Base-by-base conservation (phyloP, 768 basidiomycete genomes). In the Hypholoma sublateritium region DNA sequence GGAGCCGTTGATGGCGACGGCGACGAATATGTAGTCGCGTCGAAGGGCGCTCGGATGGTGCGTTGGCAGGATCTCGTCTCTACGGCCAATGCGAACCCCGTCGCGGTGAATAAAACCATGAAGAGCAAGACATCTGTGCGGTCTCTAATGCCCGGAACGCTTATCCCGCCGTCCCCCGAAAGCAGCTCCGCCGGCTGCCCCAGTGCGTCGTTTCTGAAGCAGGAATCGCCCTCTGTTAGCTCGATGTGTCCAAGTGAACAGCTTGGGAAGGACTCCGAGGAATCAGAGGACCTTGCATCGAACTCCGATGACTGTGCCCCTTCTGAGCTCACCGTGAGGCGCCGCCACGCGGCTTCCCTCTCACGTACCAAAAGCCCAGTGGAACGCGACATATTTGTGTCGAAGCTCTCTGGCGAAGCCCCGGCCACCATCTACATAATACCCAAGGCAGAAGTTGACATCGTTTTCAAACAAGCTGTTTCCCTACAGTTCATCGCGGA, bases 81-180 rank as follows among this genome's bases (percentile, higher is more conserved):
- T 36, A 41, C 19, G 2, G 28, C 16, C 9, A 24, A 55, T 14
- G 64, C 69, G 13, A 65, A 19, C 16, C 12, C 57, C n/a, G 65
- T 69, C 16, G 65, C 69, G 4, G 39, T 55, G 16, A 67, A 63
- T 36, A 58, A 34, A 3, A 47, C 57, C 35, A 54, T 53, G 57
- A 63, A 69, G 61, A 56, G 53, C 53, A 62, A 64, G 63, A 58
- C 62, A 42, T 59, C 69, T 55, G 65, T 67, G 9, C 74, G 74
- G 37, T 72, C 73, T 36, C 66, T 62, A 55, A 87, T 87, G 85
- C 85, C 85, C 1, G 78, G 85, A 43, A 80, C 85, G 2, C 72
- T 86, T 12, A 64, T 66, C 44, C 75, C 83, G 0, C 83, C 84
- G n/a, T 77, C 81, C 21, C 70, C 77, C n/a, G 70, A 75, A 13